Conservation (phyloP, 1,139 yeast species). For the Yamadazyma blattariae region DNA sequence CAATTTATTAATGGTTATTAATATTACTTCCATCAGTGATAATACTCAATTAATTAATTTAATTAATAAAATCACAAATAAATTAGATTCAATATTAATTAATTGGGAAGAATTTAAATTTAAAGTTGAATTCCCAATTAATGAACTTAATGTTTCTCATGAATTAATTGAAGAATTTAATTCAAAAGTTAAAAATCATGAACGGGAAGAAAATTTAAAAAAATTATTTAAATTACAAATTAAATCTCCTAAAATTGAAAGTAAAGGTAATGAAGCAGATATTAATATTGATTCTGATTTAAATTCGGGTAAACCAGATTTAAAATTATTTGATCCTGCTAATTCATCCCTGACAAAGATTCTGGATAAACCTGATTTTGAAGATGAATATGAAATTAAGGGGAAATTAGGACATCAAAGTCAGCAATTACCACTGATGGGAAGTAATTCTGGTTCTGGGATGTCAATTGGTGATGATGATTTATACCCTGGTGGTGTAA, state of each 20-base stretch:
- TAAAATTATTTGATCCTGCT: constrained; percentile 10
- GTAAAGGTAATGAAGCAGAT: too few species aligned
- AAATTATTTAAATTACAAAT: constrained; percentile 8
- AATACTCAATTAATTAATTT: constrained; percentile 25
- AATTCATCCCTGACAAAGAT: constrained; percentile 6
- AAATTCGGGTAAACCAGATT: background rate
- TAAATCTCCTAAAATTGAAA: constrained; percentile 3
- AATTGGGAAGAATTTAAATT: constrained; percentile 12
- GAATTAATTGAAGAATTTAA: constrained; percentile 25
- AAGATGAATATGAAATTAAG: constrained; percentile 52
- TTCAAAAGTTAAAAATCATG: constrained; percentile 10
- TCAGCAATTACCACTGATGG: too few species aligned
- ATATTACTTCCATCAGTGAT: constrained; percentile 14
- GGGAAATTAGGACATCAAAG: constrained; percentile 3
- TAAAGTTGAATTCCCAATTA: constrained; percentile 23
- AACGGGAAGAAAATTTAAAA: constrained; percentile 6
- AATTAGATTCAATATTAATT: constrained; percentile 11
- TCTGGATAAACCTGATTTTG: constrained; percentile 52
- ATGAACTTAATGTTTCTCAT: constrained; percentile 20
- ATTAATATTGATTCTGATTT: background rate
- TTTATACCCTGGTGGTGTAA: constrained; percentile 45
- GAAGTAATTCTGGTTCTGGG: constrained; percentile 23
- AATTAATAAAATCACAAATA: constrained; percentile 9
- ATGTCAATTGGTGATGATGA: constrained; percentile 45
- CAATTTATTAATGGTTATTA: constrained; percentile 10